These are phyloP conservation scores for Trypanosoma congolense DNA, from an alignment of 208 protist species.

Conservation along the genomic window DNA sequence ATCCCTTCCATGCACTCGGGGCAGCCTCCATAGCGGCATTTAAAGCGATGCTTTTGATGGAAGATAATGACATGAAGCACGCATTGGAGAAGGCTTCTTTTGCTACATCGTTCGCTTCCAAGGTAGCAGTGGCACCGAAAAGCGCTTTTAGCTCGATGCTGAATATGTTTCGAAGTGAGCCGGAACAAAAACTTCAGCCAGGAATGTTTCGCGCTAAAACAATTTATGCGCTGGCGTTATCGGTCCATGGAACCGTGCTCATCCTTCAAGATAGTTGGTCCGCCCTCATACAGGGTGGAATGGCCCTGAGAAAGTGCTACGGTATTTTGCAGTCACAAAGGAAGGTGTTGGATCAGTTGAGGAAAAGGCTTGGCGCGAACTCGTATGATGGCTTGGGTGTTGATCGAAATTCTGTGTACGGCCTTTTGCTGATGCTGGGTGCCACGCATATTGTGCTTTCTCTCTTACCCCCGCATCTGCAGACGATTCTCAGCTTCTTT, in stretches of 20 bases:
- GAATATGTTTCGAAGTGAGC: conserved; percentile 18
- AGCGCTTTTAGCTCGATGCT: conserved; percentile 24
- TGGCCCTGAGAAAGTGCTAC: conserved; percentile 46
- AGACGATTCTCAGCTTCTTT: conserved; percentile 37
- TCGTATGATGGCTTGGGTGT: conserved; percentile 32
- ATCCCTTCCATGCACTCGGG: conserved; percentile 37
- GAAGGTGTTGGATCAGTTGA: conserved; percentile 30
- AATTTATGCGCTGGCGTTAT: conserved; percentile 39
- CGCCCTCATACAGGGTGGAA: conserved; percentile 36
- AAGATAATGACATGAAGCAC: conserved; percentile 33
- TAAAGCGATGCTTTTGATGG: conserved; percentile 48
- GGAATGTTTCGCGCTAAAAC: conserved; percentile 52
- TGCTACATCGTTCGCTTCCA: conserved; percentile 31
- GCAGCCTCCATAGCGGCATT: conserved; percentile 35
- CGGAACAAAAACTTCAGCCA: conserved; percentile 23
- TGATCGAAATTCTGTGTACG: conserved; percentile 55
- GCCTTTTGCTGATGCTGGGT: conserved; percentile 42
- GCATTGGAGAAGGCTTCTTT: conserved; percentile 31
- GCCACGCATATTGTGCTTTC: conserved; percentile 42
- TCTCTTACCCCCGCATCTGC: conserved; percentile 32
- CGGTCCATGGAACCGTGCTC: conserved; percentile 42
- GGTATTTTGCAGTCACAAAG: conserved; percentile 27
- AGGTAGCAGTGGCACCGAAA: conserved; percentile 24
- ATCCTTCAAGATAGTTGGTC: conserved; percentile 36
- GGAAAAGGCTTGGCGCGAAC: conserved; percentile 17